Evolutionary conservation across 2,329 filamentous ascomycete genomes (phyloP).

Genomic region (Herpotrichia juniperi): DNA sequence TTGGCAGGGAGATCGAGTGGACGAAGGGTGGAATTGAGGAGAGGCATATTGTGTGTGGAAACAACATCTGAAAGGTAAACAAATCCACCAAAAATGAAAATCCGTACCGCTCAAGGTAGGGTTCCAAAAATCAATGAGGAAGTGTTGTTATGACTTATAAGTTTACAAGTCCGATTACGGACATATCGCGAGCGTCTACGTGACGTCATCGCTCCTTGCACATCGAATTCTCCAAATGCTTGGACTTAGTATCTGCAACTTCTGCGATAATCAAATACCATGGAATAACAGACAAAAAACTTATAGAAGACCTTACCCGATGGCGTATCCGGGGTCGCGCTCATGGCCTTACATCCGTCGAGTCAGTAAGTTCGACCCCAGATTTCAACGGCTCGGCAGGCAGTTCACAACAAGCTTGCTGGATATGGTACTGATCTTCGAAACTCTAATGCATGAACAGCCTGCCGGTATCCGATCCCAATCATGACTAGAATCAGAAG

Average conservation of each 20-base stretch:
- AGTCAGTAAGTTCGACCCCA: slow-evolving; percentile 4
- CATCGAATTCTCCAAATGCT: too few species aligned
- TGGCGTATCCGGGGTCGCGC: background rate
- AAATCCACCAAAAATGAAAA: background rate
- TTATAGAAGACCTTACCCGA: too few species aligned
- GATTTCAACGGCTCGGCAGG: background rate
- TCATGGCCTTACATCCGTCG: background rate
- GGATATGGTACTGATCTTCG: background rate
- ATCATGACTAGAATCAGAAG: background rate
- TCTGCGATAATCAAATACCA: too few species aligned
- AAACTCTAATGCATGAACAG: background rate
- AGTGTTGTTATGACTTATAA: too few species aligned
- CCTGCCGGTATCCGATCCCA: background rate
- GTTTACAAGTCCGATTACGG: too few species aligned
- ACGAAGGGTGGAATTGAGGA: slow-evolving; percentile 31
- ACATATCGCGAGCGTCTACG: too few species aligned
- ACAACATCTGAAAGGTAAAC: slow-evolving; percentile 28
- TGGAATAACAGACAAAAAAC: too few species aligned
- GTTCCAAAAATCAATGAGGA: too few species aligned
- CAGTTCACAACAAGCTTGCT: background rate
- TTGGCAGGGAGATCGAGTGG: slow-evolving; percentile 37
- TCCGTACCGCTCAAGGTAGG: background rate
- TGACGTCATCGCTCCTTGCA: too few species aligned
- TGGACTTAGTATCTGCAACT: too few species aligned
- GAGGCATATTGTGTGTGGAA: slow-evolving; percentile 37